Evolutionary conservation across 768 basidiomycete genomes (phyloP).

Genomic region (Lyophyllum semitale): DNA sequence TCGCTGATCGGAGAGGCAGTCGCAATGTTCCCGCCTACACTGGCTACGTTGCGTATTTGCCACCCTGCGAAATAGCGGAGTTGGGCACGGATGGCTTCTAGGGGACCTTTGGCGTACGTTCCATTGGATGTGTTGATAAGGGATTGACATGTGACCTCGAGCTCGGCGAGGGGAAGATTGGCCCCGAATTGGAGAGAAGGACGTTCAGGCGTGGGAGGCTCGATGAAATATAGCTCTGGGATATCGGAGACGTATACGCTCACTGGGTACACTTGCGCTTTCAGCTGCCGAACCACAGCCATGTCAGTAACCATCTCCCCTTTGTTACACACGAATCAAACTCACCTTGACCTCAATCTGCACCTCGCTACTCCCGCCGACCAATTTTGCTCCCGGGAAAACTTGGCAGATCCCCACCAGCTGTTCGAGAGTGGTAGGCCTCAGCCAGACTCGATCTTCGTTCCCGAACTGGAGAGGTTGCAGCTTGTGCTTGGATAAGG

Average conservation of each 20-base stretch:
- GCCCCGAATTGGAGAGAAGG: constrained; percentile 13
- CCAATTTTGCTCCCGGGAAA: constrained; percentile 8
- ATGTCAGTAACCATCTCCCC: neutral
- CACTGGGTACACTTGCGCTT: constrained; percentile 15
- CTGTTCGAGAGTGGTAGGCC: constrained; percentile 11
- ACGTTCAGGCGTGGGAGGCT: constrained; percentile 1
- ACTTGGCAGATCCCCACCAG: constrained; percentile 11
- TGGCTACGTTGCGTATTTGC: constrained; percentile 17
- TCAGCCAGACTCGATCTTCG: constrained; percentile 13
- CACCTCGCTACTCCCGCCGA: constrained; percentile 17
- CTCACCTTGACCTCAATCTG: constrained; percentile 18
- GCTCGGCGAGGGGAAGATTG: constrained; percentile 16
- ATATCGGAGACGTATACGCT: constrained; percentile 16
- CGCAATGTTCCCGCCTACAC: constrained; percentile 16
- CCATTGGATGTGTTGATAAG: constrained; percentile 1
- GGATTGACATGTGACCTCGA: constrained; percentile 8
- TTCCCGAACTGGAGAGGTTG: constrained; percentile 14
- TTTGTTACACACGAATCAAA: neutral
- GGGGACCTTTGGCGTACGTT: constrained; percentile 10
- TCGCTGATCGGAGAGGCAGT: constrained; percentile 18
- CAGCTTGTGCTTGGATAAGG: constrained; percentile 4
- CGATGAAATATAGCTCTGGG: constrained; percentile 8
- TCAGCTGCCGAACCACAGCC: neutral
- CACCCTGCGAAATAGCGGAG: constrained; percentile 17
- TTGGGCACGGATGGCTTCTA: constrained; percentile 13